Evolutionary conservation across 2,329 filamentous ascomycete genomes (phyloP).

Genomic region (Coniella vitis): DNA sequence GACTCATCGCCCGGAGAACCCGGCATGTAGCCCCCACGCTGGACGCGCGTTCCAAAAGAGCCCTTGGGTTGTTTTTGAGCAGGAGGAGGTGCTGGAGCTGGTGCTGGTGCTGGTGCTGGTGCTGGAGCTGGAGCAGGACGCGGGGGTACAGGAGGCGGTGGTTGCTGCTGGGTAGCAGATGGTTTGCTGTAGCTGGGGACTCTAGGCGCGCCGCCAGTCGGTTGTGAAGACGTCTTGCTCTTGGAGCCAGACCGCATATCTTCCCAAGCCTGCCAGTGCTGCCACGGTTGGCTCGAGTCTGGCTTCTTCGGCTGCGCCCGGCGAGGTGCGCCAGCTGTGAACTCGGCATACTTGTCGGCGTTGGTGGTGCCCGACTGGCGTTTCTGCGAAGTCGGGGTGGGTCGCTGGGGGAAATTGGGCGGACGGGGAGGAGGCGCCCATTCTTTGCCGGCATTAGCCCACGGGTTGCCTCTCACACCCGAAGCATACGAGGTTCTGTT

Average conservation of each 20-base stretch:
- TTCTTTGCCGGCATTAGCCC: constrained; percentile 40
- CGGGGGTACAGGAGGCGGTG: constrained; percentile 36
- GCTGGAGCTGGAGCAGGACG: constrained; percentile 23
- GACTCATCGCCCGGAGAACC: constrained; percentile 48
- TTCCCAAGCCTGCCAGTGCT: constrained; percentile 27
- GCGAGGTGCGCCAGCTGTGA: constrained; percentile 18
- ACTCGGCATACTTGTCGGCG: constrained; percentile 14
- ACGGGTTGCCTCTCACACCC: constrained; percentile 52
- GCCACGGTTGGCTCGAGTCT: constrained; percentile 20
- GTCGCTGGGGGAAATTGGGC: constrained; percentile 20
- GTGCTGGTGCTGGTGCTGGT: constrained; percentile 30
- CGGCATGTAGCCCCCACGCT: constrained; percentile 42
- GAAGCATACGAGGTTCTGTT: constrained; percentile 46
- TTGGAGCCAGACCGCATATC: constrained; percentile 24
- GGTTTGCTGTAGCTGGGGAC: constrained; percentile 8
- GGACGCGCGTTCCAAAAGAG: constrained; percentile 41
- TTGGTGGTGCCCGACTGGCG: constrained; percentile 14
- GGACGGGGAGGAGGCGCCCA: constrained; percentile 43
- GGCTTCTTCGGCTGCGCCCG: constrained; percentile 15
- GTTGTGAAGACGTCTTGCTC: constrained; percentile 19
- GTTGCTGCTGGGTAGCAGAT: constrained; percentile 7
- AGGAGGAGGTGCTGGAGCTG: constrained; percentile 43
- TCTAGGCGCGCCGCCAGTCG: constrained; percentile 11
- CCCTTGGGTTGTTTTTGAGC: constrained; percentile 48
- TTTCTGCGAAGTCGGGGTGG: constrained; percentile 18